Evolutionary conservation across 2,329 filamentous ascomycete genomes (phyloP), one percentile per base, ranked within the genome.

Genomic region (Pseudocercospora macadamiae): DNA sequence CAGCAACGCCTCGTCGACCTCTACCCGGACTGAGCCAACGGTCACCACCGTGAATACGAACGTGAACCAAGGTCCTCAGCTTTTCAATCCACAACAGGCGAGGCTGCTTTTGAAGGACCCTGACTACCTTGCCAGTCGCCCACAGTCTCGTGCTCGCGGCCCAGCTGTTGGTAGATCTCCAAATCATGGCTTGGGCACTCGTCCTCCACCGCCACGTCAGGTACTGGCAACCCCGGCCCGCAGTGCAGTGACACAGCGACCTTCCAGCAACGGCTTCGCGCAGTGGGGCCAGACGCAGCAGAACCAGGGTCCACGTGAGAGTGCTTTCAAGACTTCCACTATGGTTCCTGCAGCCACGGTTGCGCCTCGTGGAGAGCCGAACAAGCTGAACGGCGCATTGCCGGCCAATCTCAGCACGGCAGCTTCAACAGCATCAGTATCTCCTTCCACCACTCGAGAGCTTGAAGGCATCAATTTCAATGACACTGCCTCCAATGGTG

Each of bases 51-150:
- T 8, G 6, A 21, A 30, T n/a, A 8, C 47, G 16, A 49, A 49
- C 26, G 4, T 28, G 25, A 10, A 23, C 16, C 47, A 19, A 12
- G 47, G 47, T 3, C 47, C 47, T 8, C 2, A 5, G 8, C 26
- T 49, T n/a, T 49, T 34, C 47, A 49, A 49, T 23, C 47, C 47
- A 21, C 47, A 49, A 26, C 47, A 49, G 47, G 47, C 47, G n/a
- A 12, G 12, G n/a, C 28, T 49, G 47, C 47, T 49, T 4, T 30
- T 4, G 26, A 18, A 14, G n/a, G 47, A 49, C 14, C 47, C 47
- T 7, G 47, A 49, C 26, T 49, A n/a, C 14, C 16, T 30, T 4
- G 25, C 25, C 14, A 49, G 19, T 47, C 42, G 42, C 23, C 9
- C 42, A 2, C 42, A 18, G n/a, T 28, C 42, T 47, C 42, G 42